Base-by-base conservation (phyloP, 345 rosid genomes). In the Tarenaya hassleriana region DNA sequence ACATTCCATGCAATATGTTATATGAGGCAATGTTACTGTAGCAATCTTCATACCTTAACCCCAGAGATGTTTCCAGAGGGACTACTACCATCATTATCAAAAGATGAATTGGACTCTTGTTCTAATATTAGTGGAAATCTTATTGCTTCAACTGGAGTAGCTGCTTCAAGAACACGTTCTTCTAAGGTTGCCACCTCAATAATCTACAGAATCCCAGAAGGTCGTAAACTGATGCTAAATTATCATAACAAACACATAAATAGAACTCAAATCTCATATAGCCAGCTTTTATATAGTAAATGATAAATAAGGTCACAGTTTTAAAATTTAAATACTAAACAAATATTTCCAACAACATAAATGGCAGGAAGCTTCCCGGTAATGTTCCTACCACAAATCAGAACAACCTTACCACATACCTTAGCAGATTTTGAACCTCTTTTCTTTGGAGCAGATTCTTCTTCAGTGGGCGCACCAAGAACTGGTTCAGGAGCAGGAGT, bases 401-500 rank as follows among this genome's bases (percentile, higher is more conserved):
- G 21, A 20, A 44, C 35, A 58, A 46, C 13, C n/a, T 38, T 31
- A 52, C 32, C 60, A 59, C 52, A 33, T 74, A 91, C 95, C 98
- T 84, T 83, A 21, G 80, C 63, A 69, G 79, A 76, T 60, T 78
- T 85, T 27, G 83, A 11, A 61, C 69, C 82, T 55, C 67, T 78
- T 63, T 69, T 89, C 71, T 38, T 80, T 38, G 74, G 52, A 58
- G 64, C 60, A 41, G 63, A 47, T 47, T 67, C 82, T 48, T 75
- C 77, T 62, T 75, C 83, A 62, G 58, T 66, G 35, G 76, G 73
- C 24, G 67, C 56, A 33, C 69, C 63, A 66, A 91, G 71, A 63
- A 74, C 60, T 15, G 98, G 89, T 66, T 80, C 96, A 10, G 87
- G 64, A 34, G 77, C 60, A 27, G 98, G n/a, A n/a, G n/a, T n/a